Percentiles rank a stretch among this genome's conserved stretches.
Conservation (phyloP, 2,329 filamentous ascomycete genomes). For the Corniculantispora saksenae region DNA sequence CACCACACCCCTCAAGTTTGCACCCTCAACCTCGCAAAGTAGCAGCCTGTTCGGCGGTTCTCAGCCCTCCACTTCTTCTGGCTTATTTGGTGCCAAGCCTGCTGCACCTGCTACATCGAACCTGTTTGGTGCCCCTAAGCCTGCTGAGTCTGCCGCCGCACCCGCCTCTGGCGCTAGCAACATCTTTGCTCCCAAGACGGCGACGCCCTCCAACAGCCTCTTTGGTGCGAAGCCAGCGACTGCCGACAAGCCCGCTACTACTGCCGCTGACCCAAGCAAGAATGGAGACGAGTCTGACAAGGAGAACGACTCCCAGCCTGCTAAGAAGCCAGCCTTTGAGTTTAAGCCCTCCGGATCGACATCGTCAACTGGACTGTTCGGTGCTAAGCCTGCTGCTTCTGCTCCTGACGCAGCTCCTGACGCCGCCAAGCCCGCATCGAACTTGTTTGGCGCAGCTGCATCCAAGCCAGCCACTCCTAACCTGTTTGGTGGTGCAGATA, state of each 20-base stretch:
- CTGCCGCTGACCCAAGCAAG: slow-evolving; percentile 32
- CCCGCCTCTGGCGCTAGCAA: slow-evolving; percentile 30
- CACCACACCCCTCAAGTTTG: slow-evolving; percentile 58
- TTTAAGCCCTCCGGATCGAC: slow-evolving; percentile 32
- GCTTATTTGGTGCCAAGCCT: slow-evolving; percentile 21
- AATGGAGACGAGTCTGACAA: slow-evolving; percentile 45
- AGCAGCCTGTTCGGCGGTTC: slow-evolving; percentile 34
- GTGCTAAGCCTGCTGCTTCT: slow-evolving; percentile 31
- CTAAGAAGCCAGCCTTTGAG: slow-evolving; percentile 37
- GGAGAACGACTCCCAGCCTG: slow-evolving; percentile 42
- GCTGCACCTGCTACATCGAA: neutral
- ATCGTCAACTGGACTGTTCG: slow-evolving; percentile 29
- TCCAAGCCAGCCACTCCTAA: slow-evolving; percentile 29
- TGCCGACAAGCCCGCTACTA: slow-evolving; percentile 24
- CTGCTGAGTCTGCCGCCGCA: slow-evolving; percentile 17
- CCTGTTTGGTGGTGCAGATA: slow-evolving; percentile 24
- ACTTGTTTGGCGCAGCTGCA: slow-evolving; percentile 28
- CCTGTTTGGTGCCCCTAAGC: slow-evolving; percentile 1
- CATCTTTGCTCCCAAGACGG: slow-evolving; percentile 40
- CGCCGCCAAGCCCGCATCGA: slow-evolving; percentile 28
- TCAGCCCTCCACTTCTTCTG: slow-evolving; percentile 19
- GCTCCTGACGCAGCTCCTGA: slow-evolving; percentile 32
- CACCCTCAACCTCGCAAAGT: slow-evolving; percentile 34
- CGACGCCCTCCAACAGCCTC: slow-evolving; percentile 37
- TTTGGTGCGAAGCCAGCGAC: slow-evolving; percentile 36